Base-by-base conservation (phyloP, 1,139 yeast genomes). In the Wickerhamomyces sp. region DNA sequence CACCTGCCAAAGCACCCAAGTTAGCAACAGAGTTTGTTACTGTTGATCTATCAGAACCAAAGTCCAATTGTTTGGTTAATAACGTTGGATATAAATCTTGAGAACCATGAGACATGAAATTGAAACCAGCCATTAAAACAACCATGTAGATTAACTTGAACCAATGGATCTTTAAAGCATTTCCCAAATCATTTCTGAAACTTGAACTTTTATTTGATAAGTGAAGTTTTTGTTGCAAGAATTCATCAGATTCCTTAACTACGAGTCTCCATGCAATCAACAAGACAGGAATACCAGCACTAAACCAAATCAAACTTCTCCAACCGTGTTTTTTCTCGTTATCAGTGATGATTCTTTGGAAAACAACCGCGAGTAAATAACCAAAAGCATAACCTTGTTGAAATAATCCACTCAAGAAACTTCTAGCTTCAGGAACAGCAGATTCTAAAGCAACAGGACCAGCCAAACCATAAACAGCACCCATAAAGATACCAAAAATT, bases 221-320 rank as follows among this genome's bases (percentile, higher is more conserved):
- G 31, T 59, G 54, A 31, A 56, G 54, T 36, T 55, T 53, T 31
- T 54, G 51, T 37, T 54, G 53, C 21, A 46, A 61, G 58, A 68
- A 78, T n/a, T 72, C 69, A 32, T 75, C 74, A 8, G 84, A 76
- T 52, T 79, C 86, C 16, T 84, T 84, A 21, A 77, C 61, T 16
- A 52, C 39, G 36, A 69, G 43, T 57, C 88, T 70, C 70, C 78
- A 77, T 24, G 61, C 45, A 36, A 74, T 67, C 44, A 81, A 68
- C 15, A 78, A 55, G 27, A 74, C 70, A 19, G 83, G 78, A 11
- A 80, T 72, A 18, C 89, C 84, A 18, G 91, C 78, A 34, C 84
- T 75, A 51, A 86, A 82, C 88, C 93, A 84, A 58, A 78, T 81
- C 44, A 84, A 65, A 2, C 87, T 72, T 53, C 93, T 70, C 95